A percentile compares a stretch with the other conserved stretches of the same genome.
phyloP scores from a whole-genome alignment of 805 yeast genomes.

The Teunomyces tritomae region DNA sequence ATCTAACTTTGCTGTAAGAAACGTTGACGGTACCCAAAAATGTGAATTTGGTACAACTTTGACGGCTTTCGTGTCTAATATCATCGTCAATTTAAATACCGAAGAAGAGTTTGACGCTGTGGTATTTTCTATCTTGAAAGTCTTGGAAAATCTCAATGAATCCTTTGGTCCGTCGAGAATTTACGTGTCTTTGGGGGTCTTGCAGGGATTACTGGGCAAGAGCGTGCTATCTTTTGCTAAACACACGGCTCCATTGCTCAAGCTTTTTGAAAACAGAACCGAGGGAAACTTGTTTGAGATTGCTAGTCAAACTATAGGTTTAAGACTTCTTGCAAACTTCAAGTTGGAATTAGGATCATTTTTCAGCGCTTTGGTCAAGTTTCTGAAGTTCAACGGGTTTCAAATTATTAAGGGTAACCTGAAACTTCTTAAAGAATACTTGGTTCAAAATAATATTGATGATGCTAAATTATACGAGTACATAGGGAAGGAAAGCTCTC shows the following conservation, averaged over 20 bases:
- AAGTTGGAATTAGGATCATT: conserved; percentile 31
- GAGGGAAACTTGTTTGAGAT: conserved; percentile 56
- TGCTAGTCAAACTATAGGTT: conserved; percentile 49
- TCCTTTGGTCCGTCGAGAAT: conserved; percentile 71
- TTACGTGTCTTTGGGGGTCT: conserved; percentile 55
- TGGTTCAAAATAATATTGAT: conserved; percentile 2
- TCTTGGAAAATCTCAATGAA: conserved; percentile 46
- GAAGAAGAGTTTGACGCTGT: conserved; percentile 25
- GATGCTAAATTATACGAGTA: neutral
- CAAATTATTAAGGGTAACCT: conserved; percentile 19
- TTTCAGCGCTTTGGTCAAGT: conserved; percentile 27
- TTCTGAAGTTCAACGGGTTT: conserved; percentile 41
- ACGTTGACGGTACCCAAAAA: conserved; percentile 21
- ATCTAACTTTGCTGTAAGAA: conserved; percentile 50
- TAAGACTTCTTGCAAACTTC: conserved; percentile 44
- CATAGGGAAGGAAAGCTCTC: neutral
- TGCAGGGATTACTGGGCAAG: conserved; percentile 45
- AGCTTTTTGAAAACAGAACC: conserved; percentile 32
- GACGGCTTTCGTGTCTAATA: conserved; percentile 41
- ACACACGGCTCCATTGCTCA: conserved; percentile 23
- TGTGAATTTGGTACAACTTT: conserved; percentile 63
- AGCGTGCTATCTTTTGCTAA: conserved; percentile 23
- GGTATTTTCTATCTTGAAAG: conserved; percentile 32
- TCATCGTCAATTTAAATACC: conserved; percentile 27
- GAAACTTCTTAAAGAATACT: conserved; percentile 11